Evolutionary conservation across 805 yeast species (phyloP), one percentile per base, ranked within the genome.

Genomic region (Myxozyma vanderwaltii): DNA sequence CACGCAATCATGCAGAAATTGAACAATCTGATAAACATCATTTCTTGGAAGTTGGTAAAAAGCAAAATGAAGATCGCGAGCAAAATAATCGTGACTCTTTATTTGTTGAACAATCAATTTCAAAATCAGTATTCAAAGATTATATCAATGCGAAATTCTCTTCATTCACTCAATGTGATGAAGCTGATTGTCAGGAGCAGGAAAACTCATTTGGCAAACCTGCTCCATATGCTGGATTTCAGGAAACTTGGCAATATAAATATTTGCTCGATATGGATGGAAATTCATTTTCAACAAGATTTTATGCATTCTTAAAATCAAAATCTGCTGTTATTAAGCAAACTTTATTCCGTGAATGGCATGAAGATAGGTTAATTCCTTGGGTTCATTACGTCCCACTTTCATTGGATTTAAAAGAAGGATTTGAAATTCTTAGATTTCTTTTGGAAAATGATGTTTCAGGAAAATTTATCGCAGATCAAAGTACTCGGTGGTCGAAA

Each of bases 351-450:
- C 31, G 56, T 17, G 69, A 67, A 51, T 67, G 69, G 69, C 69
- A 67, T 38, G 68, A 64, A 31, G 61, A 56, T 17, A 50, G 69
- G 4, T 40, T 67, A 7, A 31, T 54, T 5, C 69, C 69, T 6
- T 67, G 69, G 69, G 63, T 64, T 5, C 69, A 67, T 35, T 67
- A 62, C 46, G 46, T 67, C 29, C 69, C 69, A 7, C 46, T 67
- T 5, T 63, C 65, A 26, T 26, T 58, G 12, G 63, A 59, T 23
- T 49, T 62, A n/a, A 51, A 53, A 17, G 66, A 63, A 53, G 63
- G 65, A 6, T 63, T 58, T 35, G 66, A 62, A 53, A 52, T 50
- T 7, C 47, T 63, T 7, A 24, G 55, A 27, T 63, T 58, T 41
- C 31, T 61, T 15, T 44, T 63, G 26, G 58, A 59, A 19, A 63